Evolutionary conservation across 176 grass and related monocot species (phyloP).

Genomic region (Poa annua): DNA sequence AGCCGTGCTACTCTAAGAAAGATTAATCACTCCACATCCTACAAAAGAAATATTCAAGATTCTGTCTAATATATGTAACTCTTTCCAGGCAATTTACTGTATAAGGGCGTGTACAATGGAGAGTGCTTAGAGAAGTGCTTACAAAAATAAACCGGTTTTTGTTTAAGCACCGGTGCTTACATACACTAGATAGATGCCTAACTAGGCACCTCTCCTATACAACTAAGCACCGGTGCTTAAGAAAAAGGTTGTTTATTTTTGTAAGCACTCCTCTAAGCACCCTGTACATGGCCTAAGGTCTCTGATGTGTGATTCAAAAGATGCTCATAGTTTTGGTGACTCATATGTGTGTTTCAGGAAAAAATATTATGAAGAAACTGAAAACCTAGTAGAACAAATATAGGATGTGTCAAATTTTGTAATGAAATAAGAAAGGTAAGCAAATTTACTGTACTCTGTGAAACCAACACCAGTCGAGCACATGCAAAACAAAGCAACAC

Average conservation of each 20-base stretch:
- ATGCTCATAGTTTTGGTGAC: constrained; percentile 1
- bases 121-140: too few species aligned
- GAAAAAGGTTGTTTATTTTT: too few species aligned
- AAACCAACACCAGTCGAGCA: not conserved
- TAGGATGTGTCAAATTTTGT: constrained; percentile 7
- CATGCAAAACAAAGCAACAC: constrained; percentile 1
- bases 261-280: too few species aligned
- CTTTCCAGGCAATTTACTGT: constrained; percentile 2
- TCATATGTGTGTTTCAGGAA: not conserved
- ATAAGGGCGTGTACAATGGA: not conserved
- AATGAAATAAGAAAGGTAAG: not conserved
- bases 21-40: not conserved
- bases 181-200: too few species aligned
- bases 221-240: too few species aligned
- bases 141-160: too few species aligned
- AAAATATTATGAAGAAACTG: not conserved
- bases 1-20: constrained; percentile 1
- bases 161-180: too few species aligned
- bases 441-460: not conserved
- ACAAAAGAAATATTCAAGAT: not conserved
- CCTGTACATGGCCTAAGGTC: too few species aligned
- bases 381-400: constrained; percentile 6
- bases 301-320: not conserved
- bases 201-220: too few species aligned
- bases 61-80: constrained; percentile 5